phyloP scores from a whole-genome alignment of 2,329 filamentous ascomycete species.

The Microdochium nivale region DNA sequence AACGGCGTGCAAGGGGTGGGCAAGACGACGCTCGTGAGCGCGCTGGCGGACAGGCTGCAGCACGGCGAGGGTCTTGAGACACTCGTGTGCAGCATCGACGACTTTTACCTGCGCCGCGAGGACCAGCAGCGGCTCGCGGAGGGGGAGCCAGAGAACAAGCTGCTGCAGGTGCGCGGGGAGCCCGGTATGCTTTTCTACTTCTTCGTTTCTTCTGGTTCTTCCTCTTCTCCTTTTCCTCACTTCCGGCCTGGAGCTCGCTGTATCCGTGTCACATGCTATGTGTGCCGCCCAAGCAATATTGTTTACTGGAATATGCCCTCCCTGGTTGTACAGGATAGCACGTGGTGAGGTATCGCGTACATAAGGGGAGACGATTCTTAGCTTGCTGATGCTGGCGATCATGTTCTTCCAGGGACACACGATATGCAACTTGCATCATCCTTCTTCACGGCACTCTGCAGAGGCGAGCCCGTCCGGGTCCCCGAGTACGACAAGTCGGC shows the following conservation, averaged over 20 bases:
- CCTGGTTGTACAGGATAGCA: no score
- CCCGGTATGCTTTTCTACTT: slow-evolving; percentile 53
- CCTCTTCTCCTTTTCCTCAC: no score
- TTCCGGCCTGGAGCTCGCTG: no score
- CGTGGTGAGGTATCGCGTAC: no score
- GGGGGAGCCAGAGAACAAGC: slow-evolving; percentile 59
- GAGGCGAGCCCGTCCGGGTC: slow-evolving; percentile 43
- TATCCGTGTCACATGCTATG: no score
- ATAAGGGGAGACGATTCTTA: no score
- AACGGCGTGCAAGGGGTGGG: slow-evolving; percentile 89
- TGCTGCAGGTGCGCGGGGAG: slow-evolving; percentile 76
- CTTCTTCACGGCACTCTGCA: slow-evolving; percentile 53
- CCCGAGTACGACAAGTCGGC: slow-evolving; percentile 81
- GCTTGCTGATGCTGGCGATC: neutral
- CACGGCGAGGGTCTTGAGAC: slow-evolving; percentile 49
- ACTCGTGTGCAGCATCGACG: slow-evolving; percentile 75
- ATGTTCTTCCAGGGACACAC: slow-evolving; percentile 54
- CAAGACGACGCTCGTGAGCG: slow-evolving; percentile 77
- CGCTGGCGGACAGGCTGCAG: slow-evolving; percentile 54
- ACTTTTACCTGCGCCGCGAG: slow-evolving; percentile 73
- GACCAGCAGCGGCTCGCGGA: slow-evolving; percentile 58
- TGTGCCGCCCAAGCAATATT: no score
- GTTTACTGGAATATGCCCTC: no score
- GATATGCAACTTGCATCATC: slow-evolving; percentile 56
- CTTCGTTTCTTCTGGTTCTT: no score